Base-by-base conservation (phyloP, 441 rosid species). In the Pelargonium australe region DNA sequence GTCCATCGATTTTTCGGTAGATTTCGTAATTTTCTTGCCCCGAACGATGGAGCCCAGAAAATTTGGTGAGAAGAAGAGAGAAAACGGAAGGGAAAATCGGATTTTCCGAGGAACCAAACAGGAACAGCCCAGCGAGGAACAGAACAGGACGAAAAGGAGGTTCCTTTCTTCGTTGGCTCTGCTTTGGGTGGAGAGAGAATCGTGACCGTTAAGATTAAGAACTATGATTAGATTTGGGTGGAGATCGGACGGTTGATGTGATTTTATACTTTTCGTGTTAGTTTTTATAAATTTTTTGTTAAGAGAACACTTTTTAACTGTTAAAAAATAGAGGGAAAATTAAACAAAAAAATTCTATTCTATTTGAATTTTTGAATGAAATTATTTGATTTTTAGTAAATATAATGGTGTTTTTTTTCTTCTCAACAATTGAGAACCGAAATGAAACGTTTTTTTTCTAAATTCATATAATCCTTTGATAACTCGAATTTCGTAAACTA, bases 81-180 rank as follows among this genome's bases (percentile, higher is more conserved):
- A 51, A 11, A 64, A 47, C 62, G 65, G 57, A 67, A n/a, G 43
- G 58, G 67, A 63, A 53, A 57, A 57, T 57, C 62, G 28, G 62
- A 57, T 57, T 40, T 66, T 77, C 74, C 72, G 68, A 45, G 69
- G 72, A 77, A 76, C 73, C 84, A 74, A 83, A 79, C 78, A 28
- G 28, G 20, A 17, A 57, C 62, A 7, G 23, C 17, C 20, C 43
- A 40, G 43, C 9, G 43, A 40, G 8, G 43, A 7, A 40, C 43
- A 53, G 60, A 17, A 17, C 9, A 6, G 2, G 23, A 14, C 16
- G 20, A 7, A 75, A 76, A 77, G 65, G 37, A 73, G 17, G 66
- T 71, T 74, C 67, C 65, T 80, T 83, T 68, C 80, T 77, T 81
- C 70, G 77, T 67, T 73, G 73, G 73, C 76, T 60, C 64, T 62